Base-by-base conservation (phyloP, 257 asterid species). In the Solanum virginianum region DNA sequence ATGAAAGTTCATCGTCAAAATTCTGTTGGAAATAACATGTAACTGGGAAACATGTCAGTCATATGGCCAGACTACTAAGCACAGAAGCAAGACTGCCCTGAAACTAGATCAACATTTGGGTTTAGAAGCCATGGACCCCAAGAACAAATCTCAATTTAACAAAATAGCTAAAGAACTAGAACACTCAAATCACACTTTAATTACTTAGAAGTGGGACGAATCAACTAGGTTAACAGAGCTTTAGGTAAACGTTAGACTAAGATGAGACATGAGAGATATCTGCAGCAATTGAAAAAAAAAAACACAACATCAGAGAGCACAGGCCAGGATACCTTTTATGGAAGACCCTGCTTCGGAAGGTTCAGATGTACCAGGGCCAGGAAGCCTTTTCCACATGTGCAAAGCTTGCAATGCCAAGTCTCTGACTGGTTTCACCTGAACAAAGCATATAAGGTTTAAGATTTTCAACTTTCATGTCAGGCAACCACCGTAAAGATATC, bases 331-430 rank as follows among this genome's bases (percentile, higher is more conserved):
- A 94, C 98, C 99, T 93, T 90, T 94, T 88, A 94, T 86, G 57
- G 94, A 94, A 84, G 99, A 96, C 70, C 97, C 98, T 57, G 97
- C 86, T 89, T 96, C 99, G 69, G 99, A 96, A 72, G 98, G 98
- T 91, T 94, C 99, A 20, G 93, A 92, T 85, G 95, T 91, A 88
- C 90, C 89, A 15, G 93, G 39, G 69, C 96, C 94, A 7, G 95
- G 95, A 87, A 96, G 90, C 85, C 87, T 91, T 91, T 89, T 93
- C 99, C 99, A 96, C 29, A 92, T 86, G 85, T 94, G 97, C 90
- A 94, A 88, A 85, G 99, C 98, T 89, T 94, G 99, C 91, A 96
- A 49, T 86, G 95, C 98, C 70, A 90, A 81, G 86, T 96, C 98
- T 88, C 99, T 92, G 54, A 94, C 99, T 36, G 99, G 99, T 87